These are phyloP conservation scores for Vigna nakashimae DNA, from an alignment of 306 rosid genomes.

Conservation along the genomic window DNA sequence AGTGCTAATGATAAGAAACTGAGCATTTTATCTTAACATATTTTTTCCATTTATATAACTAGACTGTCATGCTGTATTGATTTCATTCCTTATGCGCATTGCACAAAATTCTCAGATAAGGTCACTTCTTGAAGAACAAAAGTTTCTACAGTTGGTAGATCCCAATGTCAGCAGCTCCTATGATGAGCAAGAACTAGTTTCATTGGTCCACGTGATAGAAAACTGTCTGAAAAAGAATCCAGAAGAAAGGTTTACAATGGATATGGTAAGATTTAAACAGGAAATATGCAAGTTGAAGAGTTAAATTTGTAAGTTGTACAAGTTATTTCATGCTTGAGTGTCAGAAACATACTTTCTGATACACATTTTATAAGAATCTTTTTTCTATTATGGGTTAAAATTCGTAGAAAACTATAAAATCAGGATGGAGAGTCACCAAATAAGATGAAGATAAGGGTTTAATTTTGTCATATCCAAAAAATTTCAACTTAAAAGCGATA, in stretches of 20 bases:
- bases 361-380: neutral
- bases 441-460: neutral
- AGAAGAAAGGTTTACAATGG: constrained; percentile 48
- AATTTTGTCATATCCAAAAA: neutral
- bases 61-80: neutral
- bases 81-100: constrained; percentile 19
- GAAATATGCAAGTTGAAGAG: constrained; percentile 29
- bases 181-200: constrained; percentile 48
- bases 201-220: constrained; percentile 47
- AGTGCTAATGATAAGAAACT: neutral
- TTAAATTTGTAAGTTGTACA: neutral
- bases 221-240: constrained; percentile 55
- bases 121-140: constrained; percentile 44
- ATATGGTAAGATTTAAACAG: constrained; percentile 50
- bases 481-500: neutral
- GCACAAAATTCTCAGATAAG: constrained; percentile 49
- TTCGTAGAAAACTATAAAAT: neutral
- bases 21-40: neutral
- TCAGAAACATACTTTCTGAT: neutral
- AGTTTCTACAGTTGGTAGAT: constrained; percentile 48
- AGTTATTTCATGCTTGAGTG: neutral
- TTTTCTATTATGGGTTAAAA: neutral
- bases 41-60: constrained; percentile 4
- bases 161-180: constrained; percentile 45
- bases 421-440: neutral